Conservation (phyloP, 371 early-diverging fungal genomes). For the Mucor plumbeus region DNA sequence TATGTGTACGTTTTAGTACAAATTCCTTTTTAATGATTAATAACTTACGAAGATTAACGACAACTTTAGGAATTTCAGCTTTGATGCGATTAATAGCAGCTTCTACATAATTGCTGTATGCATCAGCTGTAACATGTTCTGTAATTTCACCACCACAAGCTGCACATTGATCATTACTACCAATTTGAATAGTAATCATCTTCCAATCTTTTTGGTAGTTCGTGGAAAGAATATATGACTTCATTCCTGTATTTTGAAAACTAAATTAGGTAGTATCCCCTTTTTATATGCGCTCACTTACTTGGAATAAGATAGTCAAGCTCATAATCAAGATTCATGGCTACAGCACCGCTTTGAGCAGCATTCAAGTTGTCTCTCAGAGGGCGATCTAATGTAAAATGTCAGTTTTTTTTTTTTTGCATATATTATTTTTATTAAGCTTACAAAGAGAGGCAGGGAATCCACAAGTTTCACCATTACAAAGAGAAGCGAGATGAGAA, state of each 20-base stretch:
- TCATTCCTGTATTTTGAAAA: background rate
- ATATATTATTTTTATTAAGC: background rate
- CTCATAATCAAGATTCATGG: conserved; percentile 31
- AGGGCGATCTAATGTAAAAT: conserved; percentile 16
- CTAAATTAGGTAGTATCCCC: too few relatives aligned
- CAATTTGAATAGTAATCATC: conserved; percentile 30
- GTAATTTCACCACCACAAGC: background rate
- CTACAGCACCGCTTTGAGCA: conserved; percentile 37
- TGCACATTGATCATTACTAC: conserved; percentile 13
- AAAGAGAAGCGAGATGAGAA: conserved; percentile 17
- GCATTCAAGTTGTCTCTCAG: conserved; percentile 29
- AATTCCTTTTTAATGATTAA: background rate
- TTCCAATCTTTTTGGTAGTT: conserved; percentile 26
- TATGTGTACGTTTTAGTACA: too few relatives aligned
- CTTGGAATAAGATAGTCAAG: conserved; percentile 29
- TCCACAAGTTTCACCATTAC: background rate
- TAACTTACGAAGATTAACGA: conserved; percentile 30
- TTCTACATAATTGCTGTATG: conserved; percentile 25
- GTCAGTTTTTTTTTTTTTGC: too few relatives aligned
- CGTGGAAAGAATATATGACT: conserved; percentile 1
- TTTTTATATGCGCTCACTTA: background rate
- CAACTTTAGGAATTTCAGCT: conserved; percentile 24
- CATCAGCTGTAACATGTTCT: conserved; percentile 8
- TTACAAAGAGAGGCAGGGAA: background rate
- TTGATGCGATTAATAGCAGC: conserved; percentile 24